phyloP scores from a whole-genome alignment of 148 eudicot genomes.

The Vaccinium vitisidaea region DNA sequence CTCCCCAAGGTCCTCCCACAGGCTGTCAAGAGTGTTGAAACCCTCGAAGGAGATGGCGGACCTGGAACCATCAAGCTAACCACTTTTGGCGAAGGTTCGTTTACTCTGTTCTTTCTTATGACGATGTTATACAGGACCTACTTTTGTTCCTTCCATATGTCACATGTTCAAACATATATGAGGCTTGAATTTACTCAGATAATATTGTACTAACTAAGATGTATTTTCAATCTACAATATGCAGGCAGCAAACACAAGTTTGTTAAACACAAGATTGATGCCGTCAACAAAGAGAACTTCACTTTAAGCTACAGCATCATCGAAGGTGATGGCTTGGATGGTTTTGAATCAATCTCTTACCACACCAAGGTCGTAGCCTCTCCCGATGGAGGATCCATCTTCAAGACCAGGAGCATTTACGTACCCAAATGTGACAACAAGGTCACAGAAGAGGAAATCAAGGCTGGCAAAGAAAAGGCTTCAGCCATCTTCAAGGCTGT shows the following conservation, averaged over 20 bases:
- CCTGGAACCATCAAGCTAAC: constrained; percentile 26
- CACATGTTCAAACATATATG: background rate
- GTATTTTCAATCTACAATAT: background rate
- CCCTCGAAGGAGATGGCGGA: constrained; percentile 8
- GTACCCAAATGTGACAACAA: background rate
- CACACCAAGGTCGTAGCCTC: background rate
- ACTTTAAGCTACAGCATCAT: background rate
- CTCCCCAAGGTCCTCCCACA: constrained; percentile 30
- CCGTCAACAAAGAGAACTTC: background rate
- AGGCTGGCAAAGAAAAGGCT: background rate
- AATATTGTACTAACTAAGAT: background rate
- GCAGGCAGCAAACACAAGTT: background rate
- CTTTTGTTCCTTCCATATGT: background rate
- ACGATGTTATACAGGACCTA: background rate
- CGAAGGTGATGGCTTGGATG: background rate
- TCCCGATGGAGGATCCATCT: constrained; percentile 2
- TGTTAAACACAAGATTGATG: background rate
- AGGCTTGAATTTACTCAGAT: background rate
- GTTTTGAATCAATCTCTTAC: background rate
- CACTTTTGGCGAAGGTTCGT: constrained; percentile 29
- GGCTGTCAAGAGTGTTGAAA: constrained; percentile 29
- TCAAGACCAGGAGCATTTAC: background rate
- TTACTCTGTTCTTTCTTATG: background rate
- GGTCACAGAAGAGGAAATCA: constrained; percentile 1
- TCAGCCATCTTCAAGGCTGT: constrained; percentile 2